phyloP scores from a whole-genome alignment of 2,329 filamentous ascomycete species.

The Pleochaeta shiraiana region DNA sequence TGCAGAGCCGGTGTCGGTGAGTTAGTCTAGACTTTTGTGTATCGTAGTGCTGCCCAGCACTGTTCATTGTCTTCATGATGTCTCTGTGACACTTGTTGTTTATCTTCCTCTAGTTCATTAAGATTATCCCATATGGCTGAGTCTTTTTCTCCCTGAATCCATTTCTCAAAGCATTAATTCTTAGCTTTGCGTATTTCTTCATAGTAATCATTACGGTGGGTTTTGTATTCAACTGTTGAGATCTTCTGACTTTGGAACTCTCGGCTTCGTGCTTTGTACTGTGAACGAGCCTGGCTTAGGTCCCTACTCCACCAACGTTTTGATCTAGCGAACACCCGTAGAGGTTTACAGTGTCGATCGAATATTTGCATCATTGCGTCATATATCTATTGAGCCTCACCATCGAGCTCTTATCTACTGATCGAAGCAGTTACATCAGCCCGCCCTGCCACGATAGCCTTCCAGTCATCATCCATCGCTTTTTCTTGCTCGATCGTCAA shows the following conservation, averaged over 20 bases:
- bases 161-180: background rate
- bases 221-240: background rate
- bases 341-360: background rate
- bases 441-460: background rate
- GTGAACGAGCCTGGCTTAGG: background rate
- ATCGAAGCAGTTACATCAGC: background rate
- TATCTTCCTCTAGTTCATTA: background rate
- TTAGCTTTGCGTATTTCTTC: background rate
- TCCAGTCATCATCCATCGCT: background rate
- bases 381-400: background rate
- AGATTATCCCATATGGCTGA: background rate
- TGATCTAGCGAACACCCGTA: background rate
- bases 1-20: background rate
- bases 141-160: background rate
- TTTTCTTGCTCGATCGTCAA: background rate
- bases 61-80: background rate
- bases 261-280: background rate
- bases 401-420: background rate
- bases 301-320: background rate
- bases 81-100: background rate
- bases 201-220: background rate
- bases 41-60: slow-evolving; percentile 2
- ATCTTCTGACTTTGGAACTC: background rate
- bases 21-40: background rate
- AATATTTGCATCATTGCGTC: background rate